These are phyloP conservation scores for Lentinus brumalis DNA, from an alignment of 768 basidiomycete species.

Conservation along the genomic window DNA sequence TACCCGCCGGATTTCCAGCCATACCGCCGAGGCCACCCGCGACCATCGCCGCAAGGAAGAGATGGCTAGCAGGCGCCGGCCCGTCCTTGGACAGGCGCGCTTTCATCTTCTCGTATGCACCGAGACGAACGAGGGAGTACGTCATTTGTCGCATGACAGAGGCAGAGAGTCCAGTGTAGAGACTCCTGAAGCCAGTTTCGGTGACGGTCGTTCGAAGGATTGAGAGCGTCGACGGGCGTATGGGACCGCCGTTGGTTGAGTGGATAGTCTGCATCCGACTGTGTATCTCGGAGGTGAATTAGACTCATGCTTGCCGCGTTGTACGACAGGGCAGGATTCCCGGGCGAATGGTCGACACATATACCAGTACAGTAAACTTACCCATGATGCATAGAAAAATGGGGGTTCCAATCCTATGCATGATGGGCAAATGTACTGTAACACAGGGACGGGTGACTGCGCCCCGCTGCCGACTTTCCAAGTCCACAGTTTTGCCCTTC, in stretches of 20 bases:
- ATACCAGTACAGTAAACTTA: no score
- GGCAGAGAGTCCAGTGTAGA: constrained; percentile 82
- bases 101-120: constrained; percentile 81
- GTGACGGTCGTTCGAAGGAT: constrained; percentile 66
- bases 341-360: no score
- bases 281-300: neutral
- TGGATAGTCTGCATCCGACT: constrained; percentile 83
- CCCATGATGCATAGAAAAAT: no score
- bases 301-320: neutral
- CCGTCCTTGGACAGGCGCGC: constrained; percentile 50
- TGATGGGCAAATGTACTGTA: no score
- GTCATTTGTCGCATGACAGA: constrained; percentile 89
- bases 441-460: no score
- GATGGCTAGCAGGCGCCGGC: constrained; percentile 51
- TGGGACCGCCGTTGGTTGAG: constrained; percentile 40
- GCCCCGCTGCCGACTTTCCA: no score
- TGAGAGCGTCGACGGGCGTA: constrained; percentile 63
- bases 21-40: constrained; percentile 84
- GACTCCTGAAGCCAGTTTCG: constrained; percentile 67
- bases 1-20: constrained; percentile 83
- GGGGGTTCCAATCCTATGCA: no score
- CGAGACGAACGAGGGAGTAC: constrained; percentile 84
- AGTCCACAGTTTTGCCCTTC: no score
- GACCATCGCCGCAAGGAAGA: constrained; percentile 65
- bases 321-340: no score